Base-by-base conservation (phyloP, 495 filamentous ascomycete species). In the Aspergillus panamensis region DNA sequence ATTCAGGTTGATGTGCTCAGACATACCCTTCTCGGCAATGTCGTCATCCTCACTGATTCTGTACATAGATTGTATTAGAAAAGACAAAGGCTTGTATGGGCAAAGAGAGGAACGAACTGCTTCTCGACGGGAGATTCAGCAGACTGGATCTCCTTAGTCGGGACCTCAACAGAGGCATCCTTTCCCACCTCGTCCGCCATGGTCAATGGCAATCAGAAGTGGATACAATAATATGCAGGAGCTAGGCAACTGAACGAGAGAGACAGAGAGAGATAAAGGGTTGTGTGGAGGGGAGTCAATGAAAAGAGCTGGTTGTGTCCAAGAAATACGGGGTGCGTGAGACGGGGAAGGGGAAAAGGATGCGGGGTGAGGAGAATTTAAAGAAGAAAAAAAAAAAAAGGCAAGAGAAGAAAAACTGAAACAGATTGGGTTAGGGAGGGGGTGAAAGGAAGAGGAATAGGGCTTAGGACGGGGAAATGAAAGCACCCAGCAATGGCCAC, bases 1-100 rank as follows among this genome's bases (percentile, higher is more conserved):
- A 62, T 82, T 79, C 51, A 82, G 59, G 54, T 81, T 76, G 50
- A 81, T 65, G 43, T 77, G 67, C 45, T 75, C 71, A 19, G 67
- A 7, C 30, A 68, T 59, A 25, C 67, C 70, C 59, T 76, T 71
- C 33, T 74, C 71, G 8, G 63, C 67, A 10, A 32, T 51, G 19
- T 57, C 65, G 3, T 65, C 44, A 49, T 68, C 64, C 32, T 59
- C 53, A 30, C 61, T 65, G 14, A 50, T 54, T 7, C 68, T 68
- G 31, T 19, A 49, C 29, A 37, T 14, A 48, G 20, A n/a, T 39
- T 39, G 10, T 43, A 37, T 58, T 43, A 58, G 54, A 12, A 12
- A 13, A 45, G 12, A 45, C 1, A 9, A 19, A 6, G 32, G 7
- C 4, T 6, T n/a, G 1, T 19, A 55, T 2, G 16, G 13, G 37